Base-by-base conservation (phyloP, 257 asterid genomes). In the Datura wrightii region DNA sequence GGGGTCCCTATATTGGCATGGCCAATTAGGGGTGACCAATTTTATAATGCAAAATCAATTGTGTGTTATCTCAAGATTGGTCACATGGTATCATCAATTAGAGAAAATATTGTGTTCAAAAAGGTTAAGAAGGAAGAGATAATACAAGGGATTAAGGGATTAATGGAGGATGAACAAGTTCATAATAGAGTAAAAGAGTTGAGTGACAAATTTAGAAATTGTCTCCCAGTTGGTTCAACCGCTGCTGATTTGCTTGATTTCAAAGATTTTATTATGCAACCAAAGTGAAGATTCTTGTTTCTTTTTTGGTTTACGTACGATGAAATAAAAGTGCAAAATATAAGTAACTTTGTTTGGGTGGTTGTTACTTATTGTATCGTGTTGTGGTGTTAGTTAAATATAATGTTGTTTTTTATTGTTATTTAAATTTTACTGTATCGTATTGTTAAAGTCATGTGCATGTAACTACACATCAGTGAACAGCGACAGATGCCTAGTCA, bases 1-100 rank as follows among this genome's bases (percentile, higher is more conserved):
- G 97, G 96, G 16, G 67, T 90, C 3, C 94, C 98, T 1, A 82
- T 94, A 9, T 34, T 94, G 90, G 94, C 93, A 8, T 94, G 98
- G 98, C 98, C 98, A 0, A 90, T 93, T 10, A 88, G 98, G 83
- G 98, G 98, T 46, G 98, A 94, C 74, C 97, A 95, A 63, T 93
- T 89, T 60, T 88, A 89, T 58, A 84, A 89, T 79, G 96, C 95
- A 1, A 90, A 90, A 71, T 82, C 90, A 79, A 87, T 91, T 70
- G 96, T 53, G 39, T 79, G 79, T 46, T 84, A 91, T 86, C 83
- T 93, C 76, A 89, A 84, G 41, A 88, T 87, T 3, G 97, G 98
- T 5, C 87, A 84, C 16, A 84, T 87, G 86, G 85, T 90, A n/a
- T 19, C 89, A 42, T 58, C 76, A 71, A 72, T 0, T 5, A 86